These are phyloP conservation scores for Gnaphalium uliginosum DNA, from an alignment of 129 eudicot species.

Conservation along the genomic window DNA sequence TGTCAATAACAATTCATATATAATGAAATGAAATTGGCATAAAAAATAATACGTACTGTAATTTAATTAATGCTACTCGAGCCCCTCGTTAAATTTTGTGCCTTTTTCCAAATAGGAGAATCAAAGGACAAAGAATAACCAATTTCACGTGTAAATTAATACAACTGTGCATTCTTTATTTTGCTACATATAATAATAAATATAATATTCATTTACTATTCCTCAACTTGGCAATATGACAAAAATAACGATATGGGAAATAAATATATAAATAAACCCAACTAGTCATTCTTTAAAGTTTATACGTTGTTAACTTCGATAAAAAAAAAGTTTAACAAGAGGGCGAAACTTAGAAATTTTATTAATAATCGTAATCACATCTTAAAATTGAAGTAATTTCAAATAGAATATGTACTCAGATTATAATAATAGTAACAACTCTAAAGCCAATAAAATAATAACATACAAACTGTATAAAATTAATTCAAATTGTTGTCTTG, in stretches of 20 bases:
- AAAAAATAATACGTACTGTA: too few relatives aligned
- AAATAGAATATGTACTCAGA: too few relatives aligned
- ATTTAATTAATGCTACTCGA: not conserved
- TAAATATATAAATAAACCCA: not conserved
- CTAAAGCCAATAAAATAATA: too few relatives aligned
- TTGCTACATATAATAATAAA: not conserved
- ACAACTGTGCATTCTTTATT: not conserved
- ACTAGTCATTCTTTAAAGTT: not conserved
- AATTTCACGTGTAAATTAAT: not conserved
- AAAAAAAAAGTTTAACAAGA: too few relatives aligned
- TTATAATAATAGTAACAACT: too few relatives aligned
- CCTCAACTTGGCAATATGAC: slow-evolving; percentile 1
- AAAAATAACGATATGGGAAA: not conserved
- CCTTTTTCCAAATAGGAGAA: not conserved
- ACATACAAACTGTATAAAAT: too few relatives aligned
- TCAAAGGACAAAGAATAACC: not conserved
- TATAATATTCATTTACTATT: not conserved
- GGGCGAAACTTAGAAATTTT: too few relatives aligned
- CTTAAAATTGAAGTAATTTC: too few relatives aligned
- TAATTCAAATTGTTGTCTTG: too few relatives aligned
- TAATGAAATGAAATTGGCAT: too few relatives aligned
- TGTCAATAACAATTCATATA: too few relatives aligned
- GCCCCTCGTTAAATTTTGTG: not conserved
- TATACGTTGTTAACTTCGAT: slow-evolving; percentile 1
- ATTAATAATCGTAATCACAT: too few relatives aligned